Evolutionary conservation across 768 basidiomycete species (phyloP).

Genomic region (Termitomyces sp.): DNA sequence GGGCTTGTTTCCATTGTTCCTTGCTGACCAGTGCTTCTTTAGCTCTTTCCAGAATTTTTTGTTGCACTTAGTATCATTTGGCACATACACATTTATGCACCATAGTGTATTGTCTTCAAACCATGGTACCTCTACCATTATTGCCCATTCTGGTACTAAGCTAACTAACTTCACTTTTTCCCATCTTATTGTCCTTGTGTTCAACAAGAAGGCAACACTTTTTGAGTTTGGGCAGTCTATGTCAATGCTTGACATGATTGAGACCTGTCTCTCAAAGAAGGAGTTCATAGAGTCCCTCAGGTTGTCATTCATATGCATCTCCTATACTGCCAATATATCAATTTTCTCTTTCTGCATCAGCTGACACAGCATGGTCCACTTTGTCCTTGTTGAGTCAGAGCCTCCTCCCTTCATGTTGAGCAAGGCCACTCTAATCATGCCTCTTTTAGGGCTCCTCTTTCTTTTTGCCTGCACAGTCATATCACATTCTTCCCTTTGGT

Average conservation of each 20-base stretch:
- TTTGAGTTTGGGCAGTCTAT: slow-evolving; percentile 9
- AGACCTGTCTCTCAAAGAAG: no score
- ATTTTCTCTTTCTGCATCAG: slow-evolving; percentile 23
- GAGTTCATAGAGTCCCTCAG: not conserved
- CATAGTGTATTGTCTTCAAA: not conserved
- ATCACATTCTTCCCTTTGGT: no score
- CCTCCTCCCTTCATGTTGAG: no score
- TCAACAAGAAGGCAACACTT: slow-evolving; percentile 17
- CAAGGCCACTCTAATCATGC: no score
- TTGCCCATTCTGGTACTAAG: slow-evolving; percentile 21
- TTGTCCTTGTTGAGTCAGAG: not conserved
- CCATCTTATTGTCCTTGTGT: slow-evolving; percentile 23
- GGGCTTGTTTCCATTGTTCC: not conserved
- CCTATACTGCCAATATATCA: slow-evolving; percentile 27
- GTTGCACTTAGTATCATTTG: not conserved
- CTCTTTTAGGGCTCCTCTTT: no score
- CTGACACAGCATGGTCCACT: not conserved
- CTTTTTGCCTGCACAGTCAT: no score
- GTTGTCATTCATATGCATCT: slow-evolving; percentile 27
- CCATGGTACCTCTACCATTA: slow-evolving; percentile 16
- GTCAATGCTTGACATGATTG: no score
- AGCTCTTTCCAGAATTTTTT: not conserved
- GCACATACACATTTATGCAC: not conserved
- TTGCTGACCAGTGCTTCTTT: not conserved
- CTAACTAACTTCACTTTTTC: slow-evolving; percentile 7